These are phyloP conservation scores for Arxiozyma bovina DNA, from an alignment of 1,139 yeast genomes.

Conservation along the genomic window DNA sequence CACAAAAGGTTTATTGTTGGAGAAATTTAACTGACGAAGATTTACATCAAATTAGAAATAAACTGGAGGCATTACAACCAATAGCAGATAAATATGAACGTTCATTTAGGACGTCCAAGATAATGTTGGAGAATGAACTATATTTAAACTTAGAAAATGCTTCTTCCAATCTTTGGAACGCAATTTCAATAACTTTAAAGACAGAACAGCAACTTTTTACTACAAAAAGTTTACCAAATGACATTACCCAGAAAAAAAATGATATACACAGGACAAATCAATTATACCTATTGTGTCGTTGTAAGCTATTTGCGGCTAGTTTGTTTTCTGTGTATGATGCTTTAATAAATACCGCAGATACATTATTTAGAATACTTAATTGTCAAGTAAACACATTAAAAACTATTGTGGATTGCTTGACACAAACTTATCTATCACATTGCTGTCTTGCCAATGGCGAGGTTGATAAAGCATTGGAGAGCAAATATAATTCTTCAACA, in stretches of 20 bases:
- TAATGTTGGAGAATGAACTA: constrained; percentile 12
- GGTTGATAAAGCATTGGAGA: background rate
- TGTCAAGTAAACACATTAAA: constrained; percentile 17
- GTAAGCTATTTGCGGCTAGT: constrained; percentile 18
- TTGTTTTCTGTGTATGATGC: constrained; percentile 19
- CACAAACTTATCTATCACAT: constrained; percentile 1
- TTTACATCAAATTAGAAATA: constrained; percentile 9
- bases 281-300: constrained; percentile 7
- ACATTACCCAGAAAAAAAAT: background rate
- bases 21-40: constrained; percentile 5
- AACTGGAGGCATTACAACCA: constrained; percentile 16
- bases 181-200: constrained; percentile 14
- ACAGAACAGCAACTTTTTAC: constrained; percentile 7
- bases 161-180: constrained; percentile 23
- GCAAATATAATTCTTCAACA: background rate
- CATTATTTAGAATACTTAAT: constrained; percentile 13
- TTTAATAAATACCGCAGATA: constrained; percentile 4
- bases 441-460: background rate
- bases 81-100: constrained; percentile 20
- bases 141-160: constrained; percentile 17
- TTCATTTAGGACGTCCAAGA: constrained; percentile 14
- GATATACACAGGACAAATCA: background rate
- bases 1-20: constrained; percentile 11
- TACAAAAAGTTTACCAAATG: background rate
- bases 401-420: constrained; percentile 7